These are phyloP conservation scores for Isochrysis galbana DNA, from an alignment of 78 protist species.

Conservation along the genomic window DNA sequence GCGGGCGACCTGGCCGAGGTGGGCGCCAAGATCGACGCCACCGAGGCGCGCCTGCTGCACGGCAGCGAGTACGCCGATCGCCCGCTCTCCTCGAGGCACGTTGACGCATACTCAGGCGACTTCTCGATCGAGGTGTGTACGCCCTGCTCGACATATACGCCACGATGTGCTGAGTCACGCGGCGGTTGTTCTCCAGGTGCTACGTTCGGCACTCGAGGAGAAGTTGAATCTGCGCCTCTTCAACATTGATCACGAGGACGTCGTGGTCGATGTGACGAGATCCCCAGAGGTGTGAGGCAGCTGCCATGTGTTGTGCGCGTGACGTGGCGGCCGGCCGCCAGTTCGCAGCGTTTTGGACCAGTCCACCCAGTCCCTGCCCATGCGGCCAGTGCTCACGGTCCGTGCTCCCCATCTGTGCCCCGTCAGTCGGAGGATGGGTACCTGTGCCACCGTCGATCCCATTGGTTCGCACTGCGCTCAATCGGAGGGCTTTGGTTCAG, in stretches of 20 bases:
- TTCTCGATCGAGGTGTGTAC: background rate
- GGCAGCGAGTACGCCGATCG: background rate
- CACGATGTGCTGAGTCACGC: too few species aligned
- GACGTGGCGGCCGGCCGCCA: too few species aligned
- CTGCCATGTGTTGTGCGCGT: too few species aligned
- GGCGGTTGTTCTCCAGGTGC: too few species aligned
- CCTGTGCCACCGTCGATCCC: background rate
- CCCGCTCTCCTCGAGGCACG: background rate
- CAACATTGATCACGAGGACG: background rate
- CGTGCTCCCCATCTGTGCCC: too few species aligned
- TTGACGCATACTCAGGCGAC: background rate
- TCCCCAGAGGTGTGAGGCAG: too few species aligned
- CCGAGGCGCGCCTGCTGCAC: background rate
- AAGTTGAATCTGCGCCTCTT: background rate
- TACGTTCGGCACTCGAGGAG: background rate
- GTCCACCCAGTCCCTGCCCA: too few species aligned
- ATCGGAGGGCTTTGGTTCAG: background rate
- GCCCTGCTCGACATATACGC: too few species aligned
- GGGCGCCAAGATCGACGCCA: background rate
- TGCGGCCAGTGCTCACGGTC: too few species aligned
- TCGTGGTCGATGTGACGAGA: background rate
- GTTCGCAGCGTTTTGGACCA: too few species aligned
- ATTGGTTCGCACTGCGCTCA: background rate
- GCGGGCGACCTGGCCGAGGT: slow-evolving; percentile 40
- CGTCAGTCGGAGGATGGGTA: background rate